A percentile compares a stretch with the other conserved stretches of the same genome.
Evolutionary conservation across 2,329 filamentous ascomycete species (phyloP).

Genomic region (Aspergillus ochraceoroseus): DNA sequence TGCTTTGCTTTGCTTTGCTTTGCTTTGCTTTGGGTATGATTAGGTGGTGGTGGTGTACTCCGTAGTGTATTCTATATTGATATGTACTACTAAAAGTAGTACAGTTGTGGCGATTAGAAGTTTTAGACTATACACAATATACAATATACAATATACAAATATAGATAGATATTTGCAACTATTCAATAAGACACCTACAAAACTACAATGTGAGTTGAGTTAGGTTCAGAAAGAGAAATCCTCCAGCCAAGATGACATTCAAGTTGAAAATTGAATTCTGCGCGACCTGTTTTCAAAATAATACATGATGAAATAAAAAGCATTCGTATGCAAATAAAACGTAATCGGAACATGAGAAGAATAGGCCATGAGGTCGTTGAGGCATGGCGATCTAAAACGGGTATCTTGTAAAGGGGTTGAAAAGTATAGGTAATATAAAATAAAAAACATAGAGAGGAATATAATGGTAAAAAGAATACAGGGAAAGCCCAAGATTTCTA

Average conservation of each 20-base stretch:
- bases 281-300: neutral
- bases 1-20: no score
- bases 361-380: neutral
- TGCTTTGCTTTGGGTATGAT: no score
- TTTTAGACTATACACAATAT: no score
- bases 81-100: no score
- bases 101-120: no score
- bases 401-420: conserved; percentile 2
- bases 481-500: neutral
- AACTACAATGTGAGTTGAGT: no score
- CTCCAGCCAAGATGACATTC: no score
- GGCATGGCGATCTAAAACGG: neutral
- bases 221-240: no score
- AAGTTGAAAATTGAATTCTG: no score
- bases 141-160: neutral
- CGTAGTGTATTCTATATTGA: no score
- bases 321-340: conserved; percentile 3
- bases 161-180: neutral
- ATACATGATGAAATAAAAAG: neutral
- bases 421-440: neutral
- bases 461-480: neutral
- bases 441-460: neutral
- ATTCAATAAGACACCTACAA: no score
- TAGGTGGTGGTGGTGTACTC: no score
- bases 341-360: conserved; percentile 4